Evolutionary conservation across 2,329 filamentous ascomycete genomes (phyloP).

Genomic region (Hirsutella minnesotensis): DNA sequence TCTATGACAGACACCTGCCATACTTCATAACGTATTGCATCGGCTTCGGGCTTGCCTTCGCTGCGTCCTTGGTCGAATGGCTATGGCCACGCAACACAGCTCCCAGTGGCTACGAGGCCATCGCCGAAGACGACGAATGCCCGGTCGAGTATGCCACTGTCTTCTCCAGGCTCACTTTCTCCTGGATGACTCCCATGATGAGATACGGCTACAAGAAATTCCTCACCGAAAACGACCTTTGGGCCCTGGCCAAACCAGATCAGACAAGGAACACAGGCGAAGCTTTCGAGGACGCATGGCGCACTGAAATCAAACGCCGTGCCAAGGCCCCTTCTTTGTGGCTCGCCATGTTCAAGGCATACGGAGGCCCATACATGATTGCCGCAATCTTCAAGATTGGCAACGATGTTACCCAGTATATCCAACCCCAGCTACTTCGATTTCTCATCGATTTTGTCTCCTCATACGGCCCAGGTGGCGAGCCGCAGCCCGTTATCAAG

Average conservation of each 20-base stretch:
- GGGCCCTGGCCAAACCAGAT: slow-evolving; percentile 76
- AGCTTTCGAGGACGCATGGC: slow-evolving; percentile 65
- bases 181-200: slow-evolving; percentile 99
- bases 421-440: slow-evolving; percentile 82
- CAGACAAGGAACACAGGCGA: slow-evolving; percentile 63
- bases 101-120: slow-evolving; percentile 42
- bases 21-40: slow-evolving; percentile 71
- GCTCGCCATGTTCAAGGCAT: slow-evolving; percentile 73
- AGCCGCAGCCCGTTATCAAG: slow-evolving; percentile 66
- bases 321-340: slow-evolving; percentile 60
- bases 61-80: slow-evolving; percentile 74
- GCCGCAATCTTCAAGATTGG: slow-evolving; percentile 80
- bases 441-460: slow-evolving; percentile 73
- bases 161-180: slow-evolving; percentile 88
- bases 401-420: slow-evolving; percentile 77
- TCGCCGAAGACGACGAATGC: slow-evolving; percentile 49
- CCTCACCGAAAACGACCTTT: slow-evolving; percentile 88
- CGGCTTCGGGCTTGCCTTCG: slow-evolving; percentile 55
- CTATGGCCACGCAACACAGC: slow-evolving; percentile 64
- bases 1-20: slow-evolving; percentile 51
- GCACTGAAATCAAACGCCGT: slow-evolving; percentile 53
- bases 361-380: slow-evolving; percentile 71
- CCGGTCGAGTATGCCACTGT: slow-evolving; percentile 85
- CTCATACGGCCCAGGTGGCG: slow-evolving; percentile 54
- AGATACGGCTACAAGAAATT: slow-evolving; percentile 84